phyloP scores from a whole-genome alignment of 2,329 filamentous ascomycete species.

The Pleomassaria siparia region DNA sequence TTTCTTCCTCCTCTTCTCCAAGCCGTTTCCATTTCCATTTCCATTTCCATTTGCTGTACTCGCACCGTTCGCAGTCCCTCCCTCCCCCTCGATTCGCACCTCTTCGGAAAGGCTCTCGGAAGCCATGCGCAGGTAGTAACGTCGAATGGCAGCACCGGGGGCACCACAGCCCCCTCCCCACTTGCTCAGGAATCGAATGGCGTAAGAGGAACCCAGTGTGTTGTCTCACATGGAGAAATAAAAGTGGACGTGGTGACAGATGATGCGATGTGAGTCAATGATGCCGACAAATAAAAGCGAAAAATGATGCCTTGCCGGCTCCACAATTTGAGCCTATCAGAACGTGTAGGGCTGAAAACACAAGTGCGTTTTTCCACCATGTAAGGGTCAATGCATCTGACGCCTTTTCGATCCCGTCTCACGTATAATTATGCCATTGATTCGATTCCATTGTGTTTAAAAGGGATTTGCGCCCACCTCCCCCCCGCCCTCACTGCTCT shows the following conservation, averaged over 20 bases:
- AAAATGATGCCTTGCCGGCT: constrained; percentile 8
- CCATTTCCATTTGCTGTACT: not conserved
- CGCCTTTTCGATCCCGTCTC: not conserved
- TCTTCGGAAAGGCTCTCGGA: constrained; percentile 13
- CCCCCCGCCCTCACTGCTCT: no score
- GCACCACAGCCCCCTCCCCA: constrained; percentile 19
- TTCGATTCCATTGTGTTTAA: not conserved
- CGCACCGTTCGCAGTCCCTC: constrained; percentile 2
- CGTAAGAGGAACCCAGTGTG: constrained; percentile 3
- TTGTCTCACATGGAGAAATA: not conserved
- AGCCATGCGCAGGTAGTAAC: constrained; percentile 17
- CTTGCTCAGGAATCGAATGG: constrained; percentile 25
- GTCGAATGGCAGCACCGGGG: not conserved
- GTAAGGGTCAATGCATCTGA: not conserved
- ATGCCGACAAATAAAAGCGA: not conserved
- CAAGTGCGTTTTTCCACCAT: not conserved
- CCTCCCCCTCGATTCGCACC: constrained; percentile 1
- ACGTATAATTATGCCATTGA: not conserved
- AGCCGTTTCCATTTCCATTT: no score
- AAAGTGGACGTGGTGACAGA: not conserved
- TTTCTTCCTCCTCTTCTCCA: constrained; percentile 56
- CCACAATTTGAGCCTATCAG: not conserved
- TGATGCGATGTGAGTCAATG: constrained; percentile 1
- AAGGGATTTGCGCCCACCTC: not conserved
- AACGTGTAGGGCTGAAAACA: constrained; percentile 4